These are phyloP conservation scores for Straminergon stramineum DNA, from an alignment of 225 moss, liverwort and hornwort species.

Conservation along the genomic window DNA sequence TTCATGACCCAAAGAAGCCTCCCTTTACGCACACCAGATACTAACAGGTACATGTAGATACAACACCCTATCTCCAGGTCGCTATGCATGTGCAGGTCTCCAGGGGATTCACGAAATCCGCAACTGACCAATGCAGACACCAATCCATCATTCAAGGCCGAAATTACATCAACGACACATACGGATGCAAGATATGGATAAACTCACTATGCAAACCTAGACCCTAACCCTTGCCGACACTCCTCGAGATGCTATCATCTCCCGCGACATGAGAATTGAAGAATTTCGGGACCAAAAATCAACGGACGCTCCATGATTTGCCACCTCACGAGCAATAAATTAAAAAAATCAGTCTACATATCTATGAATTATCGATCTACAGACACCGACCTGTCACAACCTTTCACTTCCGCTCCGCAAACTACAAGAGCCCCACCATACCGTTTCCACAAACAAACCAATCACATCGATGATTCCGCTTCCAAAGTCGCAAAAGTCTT, in stretches of 20 bases:
- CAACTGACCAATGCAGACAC: not conserved
- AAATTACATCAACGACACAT: not conserved
- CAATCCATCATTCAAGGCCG: not conserved
- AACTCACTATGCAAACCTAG: not conserved
- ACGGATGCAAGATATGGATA: not conserved
- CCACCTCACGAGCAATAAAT: not conserved
- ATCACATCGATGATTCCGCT: not conserved
- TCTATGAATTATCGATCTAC: not conserved
- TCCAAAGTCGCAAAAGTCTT: not conserved
- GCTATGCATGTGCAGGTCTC: not conserved
- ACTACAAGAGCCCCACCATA: not conserved
- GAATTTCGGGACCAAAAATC: not conserved
- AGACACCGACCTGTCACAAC: not conserved
- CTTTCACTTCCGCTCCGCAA: not conserved
- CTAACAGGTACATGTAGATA: not conserved
- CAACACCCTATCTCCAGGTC: not conserved
- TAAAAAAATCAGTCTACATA: not conserved
- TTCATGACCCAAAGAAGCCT: not conserved
- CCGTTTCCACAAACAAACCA: not conserved
- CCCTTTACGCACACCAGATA: not conserved
- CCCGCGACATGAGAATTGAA: not conserved
- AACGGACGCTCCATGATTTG: not conserved
- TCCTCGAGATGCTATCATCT: not conserved
- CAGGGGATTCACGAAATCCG: not conserved
- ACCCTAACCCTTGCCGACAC: slow-evolving; percentile 2